phyloP scores from a whole-genome alignment of 345 rosid species.

The Barbarea vulgaris region DNA sequence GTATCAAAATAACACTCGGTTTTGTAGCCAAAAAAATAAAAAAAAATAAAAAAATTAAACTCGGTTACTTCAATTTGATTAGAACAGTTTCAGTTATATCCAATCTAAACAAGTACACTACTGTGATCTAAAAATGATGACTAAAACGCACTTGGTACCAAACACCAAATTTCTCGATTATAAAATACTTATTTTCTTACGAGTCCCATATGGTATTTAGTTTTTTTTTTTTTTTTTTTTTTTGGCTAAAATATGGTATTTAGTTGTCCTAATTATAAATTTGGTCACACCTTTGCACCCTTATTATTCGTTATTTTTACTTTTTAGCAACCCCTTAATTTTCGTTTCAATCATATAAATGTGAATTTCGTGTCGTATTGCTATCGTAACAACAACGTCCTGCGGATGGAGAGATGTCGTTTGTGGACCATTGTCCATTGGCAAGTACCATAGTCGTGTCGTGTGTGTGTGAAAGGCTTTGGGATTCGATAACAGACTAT shows the following conservation, averaged over 20 bases:
- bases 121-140: not conserved
- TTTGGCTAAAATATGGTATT: not conserved
- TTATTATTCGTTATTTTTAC: not conserved
- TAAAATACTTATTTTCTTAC: not conserved
- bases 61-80: not conserved
- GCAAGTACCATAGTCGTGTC: conserved; percentile 11
- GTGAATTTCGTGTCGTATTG: conserved; percentile 2
- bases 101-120: not conserved
- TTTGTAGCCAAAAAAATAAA: too few species aligned
- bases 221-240: too few species aligned
- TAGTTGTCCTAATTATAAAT: not conserved
- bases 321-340: not conserved
- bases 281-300: not conserved
- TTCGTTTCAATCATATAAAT: not conserved
- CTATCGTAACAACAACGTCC: conserved; percentile 19
- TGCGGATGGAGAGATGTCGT: not conserved
- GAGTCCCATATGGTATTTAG: not conserved
- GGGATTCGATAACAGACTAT: conserved; percentile 4
- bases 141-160: not conserved
- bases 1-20: not conserved
- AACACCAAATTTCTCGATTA: not conserved
- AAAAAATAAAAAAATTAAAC: too few species aligned
- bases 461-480: conserved; percentile 17
- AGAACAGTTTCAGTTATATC: not conserved
- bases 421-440: conserved; percentile 11